A percentile compares a stretch with the other conserved stretches of the same genome.
phyloP scores from a whole-genome alignment of 352 stramenopile species.

The Globisporangium mamillatum region DNA sequence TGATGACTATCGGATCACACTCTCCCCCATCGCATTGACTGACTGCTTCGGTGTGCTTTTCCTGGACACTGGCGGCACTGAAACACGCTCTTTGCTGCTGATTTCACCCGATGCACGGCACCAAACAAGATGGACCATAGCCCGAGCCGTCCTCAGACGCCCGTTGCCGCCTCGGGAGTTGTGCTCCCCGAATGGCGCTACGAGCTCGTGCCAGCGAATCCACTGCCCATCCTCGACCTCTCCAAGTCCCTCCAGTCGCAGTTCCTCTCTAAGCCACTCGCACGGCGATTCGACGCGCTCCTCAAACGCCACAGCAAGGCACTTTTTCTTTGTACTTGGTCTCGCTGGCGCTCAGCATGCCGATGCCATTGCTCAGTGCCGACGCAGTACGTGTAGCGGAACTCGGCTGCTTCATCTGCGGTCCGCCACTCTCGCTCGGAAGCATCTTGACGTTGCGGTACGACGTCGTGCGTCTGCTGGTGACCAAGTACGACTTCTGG shows the following conservation, averaged over 20 bases:
- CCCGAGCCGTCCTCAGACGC: too few relatives aligned
- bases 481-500: conserved; percentile 15
- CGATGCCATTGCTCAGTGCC: conserved; percentile 19
- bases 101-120: too few relatives aligned
- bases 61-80: too few relatives aligned
- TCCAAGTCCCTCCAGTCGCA: conserved; percentile 29
- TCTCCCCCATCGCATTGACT: too few relatives aligned
- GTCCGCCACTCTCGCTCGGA: conserved; percentile 10
- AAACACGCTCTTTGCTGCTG: too few relatives aligned
- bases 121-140: too few relatives aligned
- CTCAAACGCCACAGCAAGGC: conserved; percentile 18
- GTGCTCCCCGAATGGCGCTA: conserved; percentile 14
- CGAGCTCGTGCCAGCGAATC: conserved; percentile 20
- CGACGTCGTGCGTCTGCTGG: too few relatives aligned
- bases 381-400: conserved; percentile 12
- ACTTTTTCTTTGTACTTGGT: conserved; percentile 13
- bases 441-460: too few relatives aligned
- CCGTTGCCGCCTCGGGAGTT: not conserved
- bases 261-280: conserved; percentile 12
- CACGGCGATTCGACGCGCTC: conserved; percentile 19
- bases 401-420: conserved; percentile 13
- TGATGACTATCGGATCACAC: too few relatives aligned
- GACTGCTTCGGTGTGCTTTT: too few relatives aligned
- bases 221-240: conserved; percentile 25
- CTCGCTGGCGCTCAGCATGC: conserved; percentile 20